A percentile compares a stretch with the other conserved stretches of the same genome.
Evolutionary conservation across 2,329 filamentous ascomycete species (phyloP).

Genomic region (Bipolaris sorokiniana): DNA sequence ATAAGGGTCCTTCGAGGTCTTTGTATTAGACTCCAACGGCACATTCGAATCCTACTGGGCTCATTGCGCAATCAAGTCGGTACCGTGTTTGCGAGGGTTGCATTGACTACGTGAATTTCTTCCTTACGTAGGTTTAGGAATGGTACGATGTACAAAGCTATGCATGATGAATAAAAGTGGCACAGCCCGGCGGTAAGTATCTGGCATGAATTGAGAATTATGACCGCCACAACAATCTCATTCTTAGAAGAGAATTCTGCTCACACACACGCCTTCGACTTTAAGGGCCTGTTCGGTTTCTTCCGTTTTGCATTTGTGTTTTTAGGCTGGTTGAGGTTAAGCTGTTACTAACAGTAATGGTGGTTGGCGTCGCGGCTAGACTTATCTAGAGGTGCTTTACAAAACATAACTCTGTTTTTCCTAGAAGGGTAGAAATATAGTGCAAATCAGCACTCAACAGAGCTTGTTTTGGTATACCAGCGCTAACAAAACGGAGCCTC

Average conservation of each 20-base stretch:
- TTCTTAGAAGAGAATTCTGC: not conserved
- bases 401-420: too few species aligned
- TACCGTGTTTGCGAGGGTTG: not conserved
- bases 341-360: too few species aligned
- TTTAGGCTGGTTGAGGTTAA: too few species aligned
- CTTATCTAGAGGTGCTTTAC: too few species aligned
- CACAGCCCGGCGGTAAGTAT: not conserved
- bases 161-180: not conserved
- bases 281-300: not conserved
- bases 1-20: not conserved
- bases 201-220: not conserved
- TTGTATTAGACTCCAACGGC: not conserved
- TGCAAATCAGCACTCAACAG: too few species aligned
- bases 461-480: too few species aligned
- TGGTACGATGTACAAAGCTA: not conserved
- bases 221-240: not conserved
- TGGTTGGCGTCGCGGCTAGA: too few species aligned
- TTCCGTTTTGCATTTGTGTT: too few species aligned
- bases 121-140: not conserved
- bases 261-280: not conserved
- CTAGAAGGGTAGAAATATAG: too few species aligned
- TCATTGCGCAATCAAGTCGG: not conserved
- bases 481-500: too few species aligned
- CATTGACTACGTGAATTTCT: too few species aligned
- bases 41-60: not conserved